Percentiles rank a stretch among this genome's conserved stretches.
Conservation (phyloP, 148 eudicot genomes). For the Dysphania ambrosioides region DNA sequence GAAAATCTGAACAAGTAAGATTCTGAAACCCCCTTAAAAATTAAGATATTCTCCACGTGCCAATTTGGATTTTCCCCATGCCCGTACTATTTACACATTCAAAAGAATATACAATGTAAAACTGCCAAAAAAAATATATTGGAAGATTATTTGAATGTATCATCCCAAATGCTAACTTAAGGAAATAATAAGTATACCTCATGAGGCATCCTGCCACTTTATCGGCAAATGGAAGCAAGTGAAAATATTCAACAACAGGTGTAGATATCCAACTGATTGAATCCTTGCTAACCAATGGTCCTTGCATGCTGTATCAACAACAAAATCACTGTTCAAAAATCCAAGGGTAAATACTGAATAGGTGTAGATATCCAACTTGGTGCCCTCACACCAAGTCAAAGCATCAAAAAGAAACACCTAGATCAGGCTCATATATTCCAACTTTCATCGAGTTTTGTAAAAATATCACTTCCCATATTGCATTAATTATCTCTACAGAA, state of each 20-base stretch:
- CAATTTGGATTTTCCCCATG: not conserved
- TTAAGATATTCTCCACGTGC: not conserved
- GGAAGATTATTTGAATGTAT: not conserved
- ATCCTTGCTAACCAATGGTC: conserved; percentile 56
- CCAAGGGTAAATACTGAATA: not conserved
- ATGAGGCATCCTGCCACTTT: conserved; percentile 50
- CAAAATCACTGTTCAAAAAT: conserved; percentile 8
- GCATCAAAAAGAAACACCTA: not conserved
- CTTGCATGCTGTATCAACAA: conserved; percentile 57
- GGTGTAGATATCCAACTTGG: not conserved
- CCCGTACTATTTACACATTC: not conserved
- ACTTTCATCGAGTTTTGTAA: not conserved
- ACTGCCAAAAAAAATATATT: not conserved
- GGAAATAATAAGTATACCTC: conserved; percentile 39
- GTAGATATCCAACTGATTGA: conserved; percentile 48
- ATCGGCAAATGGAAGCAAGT: conserved; percentile 70
- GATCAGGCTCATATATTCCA: not conserved
- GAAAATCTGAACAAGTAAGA: not conserved
- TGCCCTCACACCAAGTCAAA: not conserved
- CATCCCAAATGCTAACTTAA: not conserved
- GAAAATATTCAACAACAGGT: conserved; percentile 63
- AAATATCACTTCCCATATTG: not conserved
- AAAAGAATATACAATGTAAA: not conserved
- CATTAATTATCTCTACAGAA: not conserved
- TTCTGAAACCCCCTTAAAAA: not conserved